Conservation (phyloP, 768 basidiomycete genomes). For the Pleurotus tuoliensis region DNA sequence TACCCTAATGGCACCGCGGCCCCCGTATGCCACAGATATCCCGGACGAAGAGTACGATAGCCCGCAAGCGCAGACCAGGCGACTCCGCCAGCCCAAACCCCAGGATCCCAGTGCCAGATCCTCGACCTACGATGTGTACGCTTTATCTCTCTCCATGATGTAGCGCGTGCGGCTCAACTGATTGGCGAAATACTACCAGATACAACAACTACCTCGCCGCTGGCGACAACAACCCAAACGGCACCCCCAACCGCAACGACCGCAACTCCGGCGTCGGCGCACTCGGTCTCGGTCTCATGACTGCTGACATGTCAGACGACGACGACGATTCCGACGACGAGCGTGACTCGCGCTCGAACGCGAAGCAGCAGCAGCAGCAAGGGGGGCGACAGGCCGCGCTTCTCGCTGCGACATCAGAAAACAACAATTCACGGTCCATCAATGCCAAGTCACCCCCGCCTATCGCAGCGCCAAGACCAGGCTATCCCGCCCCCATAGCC, state of each 20-base stretch:
- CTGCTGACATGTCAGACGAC: conserved; percentile 38
- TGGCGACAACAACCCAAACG: conserved; percentile 15
- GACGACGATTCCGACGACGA: conserved; percentile 35
- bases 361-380: too few relatives aligned
- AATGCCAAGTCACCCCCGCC: conserved; percentile 19
- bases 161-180: not conserved
- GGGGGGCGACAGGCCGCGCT: conserved; percentile 35
- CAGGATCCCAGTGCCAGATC: conserved; percentile 52
- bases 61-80: conserved; percentile 32
- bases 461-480: conserved; percentile 69
- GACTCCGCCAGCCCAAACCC: conserved; percentile 41
- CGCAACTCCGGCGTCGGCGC: conserved; percentile 54
- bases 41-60: conserved; percentile 58
- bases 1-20: conserved; percentile 41
- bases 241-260: conserved; percentile 21
- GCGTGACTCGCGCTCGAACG: conserved; percentile 8
- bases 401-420: conserved; percentile 11
- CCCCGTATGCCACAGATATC: conserved; percentile 68
- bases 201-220: conserved; percentile 57
- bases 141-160: conserved; percentile 13
- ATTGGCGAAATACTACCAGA: conserved; percentile 27
- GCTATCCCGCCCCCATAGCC: conserved; percentile 68
- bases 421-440: conserved; percentile 7
- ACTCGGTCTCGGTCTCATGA: conserved; percentile 46
- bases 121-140: conserved; percentile 70